Base-by-base conservation (phyloP, 208 protist genomes). In the Trypanosoma boissoni region DNA sequence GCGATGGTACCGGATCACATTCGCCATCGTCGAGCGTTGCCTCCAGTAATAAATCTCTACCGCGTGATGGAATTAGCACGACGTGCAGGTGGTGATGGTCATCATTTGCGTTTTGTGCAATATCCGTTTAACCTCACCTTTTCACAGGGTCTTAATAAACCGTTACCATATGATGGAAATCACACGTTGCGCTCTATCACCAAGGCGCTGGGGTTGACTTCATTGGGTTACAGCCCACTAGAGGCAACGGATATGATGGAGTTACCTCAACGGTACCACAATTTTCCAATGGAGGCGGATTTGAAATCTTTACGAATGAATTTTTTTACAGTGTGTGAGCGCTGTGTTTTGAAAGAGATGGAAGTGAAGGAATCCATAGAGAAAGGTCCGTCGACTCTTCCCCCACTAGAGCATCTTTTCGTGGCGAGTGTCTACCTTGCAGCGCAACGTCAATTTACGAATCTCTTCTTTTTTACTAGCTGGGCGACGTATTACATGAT, bases 261-360 rank as follows among this genome's bases (percentile, higher is more conserved):
- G 21, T 68, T 91, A 63, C 58, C 80, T n/a, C 82, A 94, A 72
- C 88, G 88, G 36, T 94, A 94, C 66, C 88, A 94, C 67, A 94
- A 88, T 61, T 94, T 94, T 46, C 84, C 88, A 0, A 80, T 90
- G 72, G 82, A 92, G 55, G 50, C 73, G 28, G 88, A 94, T 60
- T 69, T 94, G 1, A 87, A 84, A 60, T 68, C 72, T 27, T 58
- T 89, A 53, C 88, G 88, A 52, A 89, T 92, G 83, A 94, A 91
- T 59, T 94, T 90, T 66, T 90, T 94, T 58, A 84, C 83, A 4
- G 65, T 94, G 21, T 80, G 75, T 49, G 88, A 94, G 68, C 78
- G 84, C 21, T 75, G 72, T 50, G 76, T 88, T 37, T 48, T 92
- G 58, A 94, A 94, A 66, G 88, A 94, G 68, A 89, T 91, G 76